Base-by-base conservation (phyloP, 2,329 filamentous ascomycete species). In the Lizonia empirigonia region DNA sequence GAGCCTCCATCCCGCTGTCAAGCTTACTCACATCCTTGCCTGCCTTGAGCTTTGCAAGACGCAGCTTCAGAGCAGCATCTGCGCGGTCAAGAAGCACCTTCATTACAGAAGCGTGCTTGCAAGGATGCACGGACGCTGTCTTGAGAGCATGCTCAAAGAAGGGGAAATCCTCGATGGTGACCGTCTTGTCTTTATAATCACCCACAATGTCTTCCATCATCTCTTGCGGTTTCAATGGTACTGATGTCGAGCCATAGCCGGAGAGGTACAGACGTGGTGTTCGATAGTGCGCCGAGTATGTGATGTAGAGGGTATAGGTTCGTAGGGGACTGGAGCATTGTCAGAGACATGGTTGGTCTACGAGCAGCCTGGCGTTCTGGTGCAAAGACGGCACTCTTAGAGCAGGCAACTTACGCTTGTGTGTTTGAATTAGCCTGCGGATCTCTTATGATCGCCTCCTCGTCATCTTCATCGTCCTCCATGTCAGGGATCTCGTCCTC, bases 161-260 rank as follows among this genome's bases (percentile, higher is more conserved):
- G 37, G 91, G 91, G 71, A 99, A 99, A 75, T 97, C 91, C 72
- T 99, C 94, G 52, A 97, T 85, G 1, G 94, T 99, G 54, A 99
- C 94, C 0, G 94, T 99, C 81, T 99, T 99, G 78, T 96, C 91
- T 72, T 95, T 95, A 80, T 96, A 96, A 78, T 96, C 91, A 56
- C 92, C 91, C 27, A 96, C 89, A 50, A 96, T 96, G 72, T 96
- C 91, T 74, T 96, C 90, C 89, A 96, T 95, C 91, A 96, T 96
- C 44, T 87, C 80, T 42, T 88, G 83, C 2, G 91, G 91, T 3
- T 88, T 85, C 0, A 96, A 86, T 1, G 92, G 91, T 59, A 91
- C 88, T 22, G 90, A 90, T 50, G 85, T 84, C 20, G 89, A 83
- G 10, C 85, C 79, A 75, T 97, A 97, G 65, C 94, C 94, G 0